A percentile compares a stretch with the other conserved stretches of the same genome.
Conservation (phyloP, 2,329 filamentous ascomycete species). For the Epichloe bromicola region DNA sequence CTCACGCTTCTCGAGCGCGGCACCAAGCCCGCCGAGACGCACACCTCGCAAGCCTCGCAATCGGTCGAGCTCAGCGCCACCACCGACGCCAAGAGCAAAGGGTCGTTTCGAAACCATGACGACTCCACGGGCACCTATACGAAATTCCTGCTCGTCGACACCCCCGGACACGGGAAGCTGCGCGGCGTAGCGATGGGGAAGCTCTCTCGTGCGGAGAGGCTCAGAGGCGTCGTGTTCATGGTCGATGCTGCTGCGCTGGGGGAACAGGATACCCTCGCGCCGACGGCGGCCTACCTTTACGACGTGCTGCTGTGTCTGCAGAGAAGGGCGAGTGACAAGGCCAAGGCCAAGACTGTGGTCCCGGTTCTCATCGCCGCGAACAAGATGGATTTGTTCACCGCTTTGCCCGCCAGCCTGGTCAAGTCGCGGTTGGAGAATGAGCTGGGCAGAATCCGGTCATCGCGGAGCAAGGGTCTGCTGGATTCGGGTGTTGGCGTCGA, state of each 20-base stretch:
- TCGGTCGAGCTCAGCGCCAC: conserved; percentile 43
- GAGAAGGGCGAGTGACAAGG: conserved; percentile 43
- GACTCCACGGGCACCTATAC: conserved; percentile 42
- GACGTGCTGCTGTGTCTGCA: conserved; percentile 78
- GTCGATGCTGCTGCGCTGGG: conserved; percentile 68
- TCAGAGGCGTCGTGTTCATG: conserved; percentile 71
- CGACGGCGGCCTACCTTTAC: conserved; percentile 75
- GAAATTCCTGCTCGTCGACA: conserved; percentile 71
- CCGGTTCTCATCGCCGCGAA: conserved; percentile 81
- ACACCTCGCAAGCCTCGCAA: conserved; percentile 39
- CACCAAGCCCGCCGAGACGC: conserved; percentile 30
- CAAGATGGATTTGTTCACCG: conserved; percentile 92
- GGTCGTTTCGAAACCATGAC: conserved; percentile 43
- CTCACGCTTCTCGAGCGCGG: conserved; percentile 59
- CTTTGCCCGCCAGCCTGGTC: conserved; percentile 66
- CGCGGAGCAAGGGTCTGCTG: conserved; percentile 66
- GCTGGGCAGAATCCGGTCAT: conserved; percentile 62
- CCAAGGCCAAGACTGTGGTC: conserved; percentile 30
- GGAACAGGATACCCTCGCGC: conserved; percentile 47
- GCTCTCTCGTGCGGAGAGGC: conserved; percentile 31
- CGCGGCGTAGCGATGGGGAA: conserved; percentile 52
- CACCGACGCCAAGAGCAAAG: conserved; percentile 27
- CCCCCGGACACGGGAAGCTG: conserved; percentile 85
- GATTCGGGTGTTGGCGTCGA: conserved; percentile 65
- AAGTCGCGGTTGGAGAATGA: conserved; percentile 66